Evolutionary conservation across 345 rosid genomes (phyloP), one percentile per base, ranked within the genome.

Genomic region (Brassica nigra): DNA sequence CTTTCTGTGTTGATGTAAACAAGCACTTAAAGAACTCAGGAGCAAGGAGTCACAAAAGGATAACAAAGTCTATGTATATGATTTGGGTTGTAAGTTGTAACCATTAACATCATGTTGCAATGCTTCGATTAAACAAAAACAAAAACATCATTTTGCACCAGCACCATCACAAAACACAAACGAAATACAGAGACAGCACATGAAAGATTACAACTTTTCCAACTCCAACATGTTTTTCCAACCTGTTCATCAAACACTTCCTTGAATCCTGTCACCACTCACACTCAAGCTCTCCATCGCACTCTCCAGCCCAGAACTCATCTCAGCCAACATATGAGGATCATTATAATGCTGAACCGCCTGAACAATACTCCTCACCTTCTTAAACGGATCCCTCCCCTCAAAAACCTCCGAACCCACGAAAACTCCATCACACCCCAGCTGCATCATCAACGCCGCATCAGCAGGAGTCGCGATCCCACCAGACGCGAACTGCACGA

Each of bases 401-500:
- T 85, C 83, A 23, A 90, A 87, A 62, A 86, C 83, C 77, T 86
- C 90, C 0, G 74, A 68, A 5, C 90, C 88, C 2, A 89, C 76
- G 4, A 88, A 88, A 42, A 91, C 88, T 1, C 92, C 92, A 79
- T 89, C 93, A 47, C 89, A 88, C 1, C 91, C 90, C 52, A 89
- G 34, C 74, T 89, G 97, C 94, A 88, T 88, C 90, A 89, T 52
- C 57, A 54, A 54, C 10, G 61, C 61, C 27, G 61, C 27, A 16
- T 54, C 61, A 54, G 61, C 61, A 2, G 61, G 61, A 16, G 61
- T 54, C 61, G 27, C 2, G 27, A 54, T 16, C 61, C 61, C 61
- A 15, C 61, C 61, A 2, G 57, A 52, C 8, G 61, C 61, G 4
- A 54, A 54, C 27, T 54, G 61, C 4, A 54, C 61, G 16, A 54